A percentile compares a stretch with the other conserved stretches of the same genome.
These are phyloP conservation scores for Diaporthe sp. DNA, from an alignment of 2,329 filamentous ascomycete genomes.

Conservation along the genomic window DNA sequence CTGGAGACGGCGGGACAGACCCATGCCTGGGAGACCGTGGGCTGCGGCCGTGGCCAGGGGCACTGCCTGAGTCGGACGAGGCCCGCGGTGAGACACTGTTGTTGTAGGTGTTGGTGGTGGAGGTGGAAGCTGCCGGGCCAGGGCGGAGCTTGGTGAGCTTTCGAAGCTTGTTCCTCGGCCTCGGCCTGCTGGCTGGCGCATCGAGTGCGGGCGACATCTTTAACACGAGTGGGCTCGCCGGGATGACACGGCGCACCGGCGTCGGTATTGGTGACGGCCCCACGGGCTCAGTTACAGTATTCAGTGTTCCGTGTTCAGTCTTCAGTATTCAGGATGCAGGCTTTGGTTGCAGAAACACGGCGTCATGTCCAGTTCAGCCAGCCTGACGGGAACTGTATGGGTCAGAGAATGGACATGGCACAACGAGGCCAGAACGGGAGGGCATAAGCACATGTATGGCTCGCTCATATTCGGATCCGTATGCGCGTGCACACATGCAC, in stretches of 20 bases:
- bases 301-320: too few species aligned
- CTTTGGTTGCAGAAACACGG: background rate
- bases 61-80: constrained; percentile 36
- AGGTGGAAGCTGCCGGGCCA: constrained; percentile 18
- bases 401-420: too few species aligned
- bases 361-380: background rate
- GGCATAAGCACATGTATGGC: background rate
- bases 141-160: constrained; percentile 38
- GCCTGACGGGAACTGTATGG: background rate
- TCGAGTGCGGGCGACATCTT: constrained; percentile 36
- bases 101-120: background rate
- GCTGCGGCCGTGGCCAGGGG: constrained; percentile 31
- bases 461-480: background rate
- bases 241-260: background rate
- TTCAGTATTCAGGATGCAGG: background rate
- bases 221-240: background rate
- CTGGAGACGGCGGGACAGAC: constrained; percentile 42
- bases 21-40: constrained; percentile 18
- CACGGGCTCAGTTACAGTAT: too few species aligned
- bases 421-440: background rate
- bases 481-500: background rate
- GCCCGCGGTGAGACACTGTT: constrained; percentile 35
- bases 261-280: background rate
- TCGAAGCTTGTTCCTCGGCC: constrained; percentile 47
- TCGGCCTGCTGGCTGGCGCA: constrained; percentile 38